Evolutionary conservation across 1,284 basidiomycete genomes (phyloP), one percentile per base, ranked within the genome.

Genomic region (Veloporphyrellus conicus): DNA sequence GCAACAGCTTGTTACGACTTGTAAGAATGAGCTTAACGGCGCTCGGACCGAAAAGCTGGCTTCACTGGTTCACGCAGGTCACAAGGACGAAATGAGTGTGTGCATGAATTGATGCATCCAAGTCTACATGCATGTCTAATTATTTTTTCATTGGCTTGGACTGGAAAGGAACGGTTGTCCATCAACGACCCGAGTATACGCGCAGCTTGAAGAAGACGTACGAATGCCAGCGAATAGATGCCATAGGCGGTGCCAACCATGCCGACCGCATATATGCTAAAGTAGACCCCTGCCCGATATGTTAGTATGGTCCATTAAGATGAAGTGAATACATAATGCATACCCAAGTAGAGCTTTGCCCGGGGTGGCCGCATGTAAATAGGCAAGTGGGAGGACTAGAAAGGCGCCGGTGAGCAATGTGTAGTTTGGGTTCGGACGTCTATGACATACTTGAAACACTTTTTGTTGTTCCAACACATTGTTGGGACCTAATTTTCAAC

Each of bases 381-480:
- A 35, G 77, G 75, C 23, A 54, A 52, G 48, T 70, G 62, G 34
- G 71, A 70, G 32, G 62, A 45, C 61, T 64, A 57, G 68, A 53
- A 15, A 36, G 37, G 29, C 0, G n/a, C 3, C n/a, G 18, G 43
- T 64, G 35, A 60, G 47, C 34, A 10, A 32, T 3, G 19, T 11
- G 18, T 2, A 14, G 11, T 18, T 16, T 10, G 20, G 10, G 7
- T 3, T 29, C 10, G 20, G 2, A 34, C 1, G 16, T 15, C n/a
- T 1, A 27, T 22, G 45, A 59, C 68, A 43, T 49, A 86, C 86
- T 75, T 89, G 87, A 64, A 79, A 74, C 48, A 63, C 52, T 68
- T 69, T 78, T 69, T 89, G 86, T 63, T 68, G 81, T 69, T 83
- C 77, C 42, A 78, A 63, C 53, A 87, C 74, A 48, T 61, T 65